phyloP scores from a whole-genome alignment of 2,329 filamentous ascomycete genomes.

The Rhexocercosporidium sp. region DNA sequence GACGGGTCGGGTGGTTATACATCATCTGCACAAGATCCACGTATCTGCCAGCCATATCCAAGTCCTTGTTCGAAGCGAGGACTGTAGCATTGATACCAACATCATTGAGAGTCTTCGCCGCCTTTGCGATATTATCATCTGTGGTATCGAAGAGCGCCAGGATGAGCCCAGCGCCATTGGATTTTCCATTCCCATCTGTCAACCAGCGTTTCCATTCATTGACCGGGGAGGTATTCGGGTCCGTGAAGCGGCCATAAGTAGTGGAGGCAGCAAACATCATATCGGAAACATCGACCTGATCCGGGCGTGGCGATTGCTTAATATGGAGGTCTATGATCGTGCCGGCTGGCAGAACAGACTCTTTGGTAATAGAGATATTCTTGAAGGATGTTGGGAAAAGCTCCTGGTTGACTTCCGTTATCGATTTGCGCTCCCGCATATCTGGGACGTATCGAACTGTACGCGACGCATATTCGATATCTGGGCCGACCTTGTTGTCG shows the following conservation, averaged over 20 bases:
- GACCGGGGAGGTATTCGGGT: slow-evolving; percentile 55
- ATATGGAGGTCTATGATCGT: slow-evolving; percentile 37
- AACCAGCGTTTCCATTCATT: slow-evolving; percentile 66
- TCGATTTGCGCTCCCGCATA: slow-evolving; percentile 31
- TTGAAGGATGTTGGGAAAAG: slow-evolving; percentile 35
- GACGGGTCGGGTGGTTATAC: slow-evolving; percentile 52
- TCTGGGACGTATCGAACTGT: slow-evolving; percentile 39
- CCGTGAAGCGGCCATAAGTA: slow-evolving; percentile 60
- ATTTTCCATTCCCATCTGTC: slow-evolving; percentile 59
- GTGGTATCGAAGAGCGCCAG: slow-evolving; percentile 58
- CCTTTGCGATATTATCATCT: slow-evolving; percentile 55
- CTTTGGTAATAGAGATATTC: slow-evolving; percentile 30
- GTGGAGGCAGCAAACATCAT: slow-evolving; percentile 66
- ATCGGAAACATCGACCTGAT: slow-evolving; percentile 58
- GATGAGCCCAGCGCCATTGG: slow-evolving; percentile 62
- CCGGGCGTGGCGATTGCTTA: slow-evolving; percentile 52
- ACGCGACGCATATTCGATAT: slow-evolving; percentile 39
- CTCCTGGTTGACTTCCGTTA: slow-evolving; percentile 36
- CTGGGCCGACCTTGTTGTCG: slow-evolving; percentile 34
- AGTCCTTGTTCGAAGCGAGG: slow-evolving; percentile 55
- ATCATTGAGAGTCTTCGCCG: slow-evolving; percentile 50
- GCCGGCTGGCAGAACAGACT: slow-evolving; percentile 28
- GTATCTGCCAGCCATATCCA: slow-evolving; percentile 65
- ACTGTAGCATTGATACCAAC: slow-evolving; percentile 63
- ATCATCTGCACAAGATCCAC: slow-evolving; percentile 59